Evolutionary conservation across 2,329 filamentous ascomycete genomes (phyloP), one percentile per base, ranked within the genome.

Genomic region (Pseudocercospora musae): DNA sequence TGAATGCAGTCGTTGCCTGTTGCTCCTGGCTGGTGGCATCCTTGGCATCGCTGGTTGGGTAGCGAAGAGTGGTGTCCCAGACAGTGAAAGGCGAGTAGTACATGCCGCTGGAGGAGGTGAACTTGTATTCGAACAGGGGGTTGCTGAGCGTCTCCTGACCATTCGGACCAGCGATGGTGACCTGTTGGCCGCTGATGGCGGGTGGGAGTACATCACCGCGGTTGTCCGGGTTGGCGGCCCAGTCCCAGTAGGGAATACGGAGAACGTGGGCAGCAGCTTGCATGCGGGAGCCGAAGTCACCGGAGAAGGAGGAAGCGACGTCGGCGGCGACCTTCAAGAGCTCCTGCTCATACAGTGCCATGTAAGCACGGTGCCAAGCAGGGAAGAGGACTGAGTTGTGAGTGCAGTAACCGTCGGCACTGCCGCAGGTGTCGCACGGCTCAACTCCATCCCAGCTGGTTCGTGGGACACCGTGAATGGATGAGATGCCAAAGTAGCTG

Each of bases 331-430:
- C 52, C 23, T 64, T 64, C 57, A 74, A 57, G 61, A 75, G 71
- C 46, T 70, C 60, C 63, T 75, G 73, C 66, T 75, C 73, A 60
- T 71, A 74, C 9, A 74, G 67, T 20, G 72, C 73, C 61, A 72
- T 68, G 62, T 73, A 75, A 50, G 67, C 60, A 46, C 73, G 72
- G 62, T 75, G 73, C 72, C 72, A 75, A 2, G 67, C 57, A 20
- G 73, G 73, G 67, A 75, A 75, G 21, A 73, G 70, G n/a, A 73
- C 60, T 3, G 71, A 73, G 44, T 70, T 65, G 69, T 75, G 73
- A n/a, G 71, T 69, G 67, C 73, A 75, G 64, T 75, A 75, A n/a
- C 73, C 73, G 49, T 71, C 66, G 37, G 69, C 63, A 49, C 66
- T 68, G n/a, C 60, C 50, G 57, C 71, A 73, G 21, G 50, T 61